Conservation (phyloP, 2,329 filamentous ascomycete species). For the Phialocephala sp. region DNA sequence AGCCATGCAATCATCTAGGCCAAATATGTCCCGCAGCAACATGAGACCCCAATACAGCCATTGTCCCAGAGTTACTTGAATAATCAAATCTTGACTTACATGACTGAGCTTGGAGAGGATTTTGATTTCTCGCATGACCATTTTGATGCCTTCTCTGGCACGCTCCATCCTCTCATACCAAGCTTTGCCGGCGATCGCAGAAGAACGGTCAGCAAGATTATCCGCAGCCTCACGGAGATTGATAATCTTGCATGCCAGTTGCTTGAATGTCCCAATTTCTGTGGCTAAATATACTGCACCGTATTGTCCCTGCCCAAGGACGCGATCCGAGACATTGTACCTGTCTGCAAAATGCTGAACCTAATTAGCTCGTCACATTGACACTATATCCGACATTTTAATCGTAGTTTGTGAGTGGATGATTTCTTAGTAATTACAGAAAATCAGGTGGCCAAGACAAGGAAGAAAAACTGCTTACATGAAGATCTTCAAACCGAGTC, state of each 20-base stretch:
- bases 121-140: slow-evolving; percentile 55
- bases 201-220: not conserved
- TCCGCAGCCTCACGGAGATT: slow-evolving; percentile 47
- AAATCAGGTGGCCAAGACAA: too few relatives aligned
- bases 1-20: too few relatives aligned
- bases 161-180: slow-evolving; percentile 31
- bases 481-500: slow-evolving; percentile 45
- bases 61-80: not conserved
- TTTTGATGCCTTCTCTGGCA: slow-evolving; percentile 42
- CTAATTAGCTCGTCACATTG: slow-evolving; percentile 9
- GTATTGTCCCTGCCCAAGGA: slow-evolving; percentile 59
- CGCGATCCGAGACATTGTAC: slow-evolving; percentile 55
- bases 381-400: too few relatives aligned
- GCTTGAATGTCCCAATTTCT: slow-evolving; percentile 57
- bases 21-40: too few relatives aligned
- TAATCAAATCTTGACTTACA: slow-evolving; percentile 46
- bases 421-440: too few relatives aligned
- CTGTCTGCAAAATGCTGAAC: slow-evolving; percentile 52
- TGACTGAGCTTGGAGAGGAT: slow-evolving; percentile 60
- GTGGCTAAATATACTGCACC: slow-evolving; percentile 60
- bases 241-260: slow-evolving; percentile 73
- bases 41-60: too few relatives aligned
- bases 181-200: slow-evolving; percentile 1
- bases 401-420: too few relatives aligned
- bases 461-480: slow-evolving; percentile 39